Evolutionary conservation across 1,284 basidiomycete genomes (phyloP), one percentile per base, ranked within the genome.

Genomic region (Naganishia albida): DNA sequence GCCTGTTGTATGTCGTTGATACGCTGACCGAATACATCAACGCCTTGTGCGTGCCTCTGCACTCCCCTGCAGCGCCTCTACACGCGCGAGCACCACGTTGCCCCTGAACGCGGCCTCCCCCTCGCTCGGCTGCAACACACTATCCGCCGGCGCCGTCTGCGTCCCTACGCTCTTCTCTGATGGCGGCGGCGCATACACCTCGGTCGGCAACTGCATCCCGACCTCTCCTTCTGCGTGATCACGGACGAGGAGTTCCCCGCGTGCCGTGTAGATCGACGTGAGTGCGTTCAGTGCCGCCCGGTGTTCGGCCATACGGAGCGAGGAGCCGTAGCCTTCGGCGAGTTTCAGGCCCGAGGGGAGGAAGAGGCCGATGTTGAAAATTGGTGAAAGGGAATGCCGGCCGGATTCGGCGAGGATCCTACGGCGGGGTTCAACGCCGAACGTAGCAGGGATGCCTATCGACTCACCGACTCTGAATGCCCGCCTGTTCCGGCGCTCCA

Each of bases 291-390:
- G 70, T 1, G 76, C 74, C 75, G 92, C 93, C 66, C 96, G 83
- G 80, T 87, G 96, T 79, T 98, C 92, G 18, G 93, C 94, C 95
- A 99, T 99, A 75, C 86, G 87, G 65, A 97, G 82, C 18, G 90
- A 93, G 71, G 87, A 90, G 53, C 96, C 96, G 74, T 93, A 93
- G 8, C 93, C 94, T 80, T 99, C 94, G 15, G 95, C 93, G 2
- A 99, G 84, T 80, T 97, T 87, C 30, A 81, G 71, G 69, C 90
- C 88, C 23, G 85, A 85, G 7, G 89, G 89, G n/a, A 90, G 90
- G 78, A 86, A 98, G 55, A 96, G 88, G 25, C 93, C 95, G 12
- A 97, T 89, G 16, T 97, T 90, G 77, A 91, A 99, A 44, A 96
- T 84, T 0, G 95, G 93, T 7, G 90, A 88, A 72, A 91, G 90